Conservation (phyloP, 2,329 filamentous ascomycete species). For the Diaporthe amygdali region DNA sequence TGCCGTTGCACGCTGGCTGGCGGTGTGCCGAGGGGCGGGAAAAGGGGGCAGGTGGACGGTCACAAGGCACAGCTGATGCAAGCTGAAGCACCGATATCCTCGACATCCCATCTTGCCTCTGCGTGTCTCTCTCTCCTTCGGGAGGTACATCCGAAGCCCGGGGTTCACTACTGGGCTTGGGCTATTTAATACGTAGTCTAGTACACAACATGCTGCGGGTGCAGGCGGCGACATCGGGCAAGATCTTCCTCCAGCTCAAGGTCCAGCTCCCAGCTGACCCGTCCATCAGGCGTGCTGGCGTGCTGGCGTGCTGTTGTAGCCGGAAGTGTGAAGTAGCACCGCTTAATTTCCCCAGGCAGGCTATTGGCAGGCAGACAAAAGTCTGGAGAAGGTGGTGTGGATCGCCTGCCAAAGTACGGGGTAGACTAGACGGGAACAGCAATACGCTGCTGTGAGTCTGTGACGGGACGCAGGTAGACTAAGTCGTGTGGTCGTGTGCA, state of each 20-base stretch:
- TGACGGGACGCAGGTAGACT: no score
- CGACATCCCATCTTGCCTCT: not conserved
- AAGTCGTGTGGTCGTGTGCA: no score
- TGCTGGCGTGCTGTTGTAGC: not conserved
- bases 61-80: conserved; percentile 7
- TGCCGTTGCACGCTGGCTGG: not conserved
- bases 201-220: not conserved
- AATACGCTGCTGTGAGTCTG: not conserved
- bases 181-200: not conserved
- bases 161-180: not conserved
- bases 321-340: not conserved
- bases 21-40: conserved; percentile 2
- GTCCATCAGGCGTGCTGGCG: not conserved
- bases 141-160: not conserved
- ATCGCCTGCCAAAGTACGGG: conserved; percentile 4
- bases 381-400: conserved; percentile 18
- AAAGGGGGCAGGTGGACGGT: not conserved
- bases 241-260: conserved; percentile 4
- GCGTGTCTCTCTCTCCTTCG: not conserved
- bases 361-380: not conserved
- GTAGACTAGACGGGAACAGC: not conserved
- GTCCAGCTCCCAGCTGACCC: not conserved
- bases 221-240: not conserved
- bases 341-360: not conserved
- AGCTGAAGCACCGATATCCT: not conserved